Evolutionary conservation across 148 eudicot genomes (phyloP), one percentile per base, ranked within the genome.

Genomic region (Persicaria tinctoria): DNA sequence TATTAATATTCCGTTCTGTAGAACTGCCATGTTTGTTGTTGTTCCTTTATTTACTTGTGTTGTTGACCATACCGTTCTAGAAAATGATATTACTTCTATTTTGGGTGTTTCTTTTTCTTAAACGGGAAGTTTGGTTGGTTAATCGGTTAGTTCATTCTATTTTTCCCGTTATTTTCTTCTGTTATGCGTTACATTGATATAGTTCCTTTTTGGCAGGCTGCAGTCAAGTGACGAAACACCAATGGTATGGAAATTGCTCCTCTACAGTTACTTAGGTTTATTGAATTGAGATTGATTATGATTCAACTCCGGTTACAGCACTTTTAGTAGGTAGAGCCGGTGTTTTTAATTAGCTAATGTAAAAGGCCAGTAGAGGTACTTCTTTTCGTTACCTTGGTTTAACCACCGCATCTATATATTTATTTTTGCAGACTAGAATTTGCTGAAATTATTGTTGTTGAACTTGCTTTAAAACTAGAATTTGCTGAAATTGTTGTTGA

Each of bases 191-290:
- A 27, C 11, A 32, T 38, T 5, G 38, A 5, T 10, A 51, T 48
- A 73, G n/a, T 49, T 70, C 13, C 56, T 51, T 32, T 23, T 77
- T 81, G 53, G 18, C 85, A 90, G 96, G 87, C 86, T 84, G 80
- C 96, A 90, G 77, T 88, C 87, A 76, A 86, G 96, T 59, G 96
- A 91, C 78, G 93, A 91, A 81, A 91, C 93, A 9, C 96, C 96
- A 70, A 89, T 90, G 92, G 91, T 88, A 7, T 90, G 96, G 96
- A 92, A 90, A 79, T 87, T 88, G 89, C 96, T 91, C 64, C 89
- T 91, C 18, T 91, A 89, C 48, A 81, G 89, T 76, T 89, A 91
- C 84, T 20, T 20, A 20, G 23, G 23, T 20, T 20, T 20, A 20
- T 20, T 20, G 23, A 20, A 20, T 20, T 20, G 23, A 20, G 23